These are phyloP conservation scores for Acer negundo DNA, from an alignment of 345 rosid genomes.

Conservation along the genomic window DNA sequence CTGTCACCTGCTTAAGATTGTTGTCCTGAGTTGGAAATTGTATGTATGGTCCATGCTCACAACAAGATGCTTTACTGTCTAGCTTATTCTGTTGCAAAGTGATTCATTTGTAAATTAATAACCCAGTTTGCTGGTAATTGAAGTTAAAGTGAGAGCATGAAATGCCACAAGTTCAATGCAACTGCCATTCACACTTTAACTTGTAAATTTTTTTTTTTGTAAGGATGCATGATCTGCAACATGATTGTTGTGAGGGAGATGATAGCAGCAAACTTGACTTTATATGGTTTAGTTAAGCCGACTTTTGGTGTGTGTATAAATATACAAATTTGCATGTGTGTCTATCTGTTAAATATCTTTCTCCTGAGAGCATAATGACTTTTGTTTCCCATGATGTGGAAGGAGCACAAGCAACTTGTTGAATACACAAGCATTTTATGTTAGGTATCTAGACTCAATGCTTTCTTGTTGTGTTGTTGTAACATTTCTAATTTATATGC, in stretches of 20 bases:
- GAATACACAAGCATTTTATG: neutral
- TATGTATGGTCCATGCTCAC: too few species aligned
- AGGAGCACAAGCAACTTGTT: neutral
- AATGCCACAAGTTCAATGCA: neutral
- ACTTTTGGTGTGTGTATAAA: neutral
- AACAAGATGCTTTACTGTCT: neutral
- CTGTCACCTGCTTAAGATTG: neutral
- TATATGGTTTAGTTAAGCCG: neutral
- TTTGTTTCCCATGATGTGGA: neutral
- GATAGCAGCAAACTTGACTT: neutral
- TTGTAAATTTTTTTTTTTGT: neutral
- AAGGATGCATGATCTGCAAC: neutral
- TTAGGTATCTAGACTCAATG: neutral
- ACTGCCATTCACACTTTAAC: neutral
- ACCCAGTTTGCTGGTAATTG: neutral
- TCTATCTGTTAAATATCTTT: neutral
- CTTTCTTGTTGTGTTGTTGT: neutral
- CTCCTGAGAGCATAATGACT: neutral
- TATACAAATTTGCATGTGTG: neutral
- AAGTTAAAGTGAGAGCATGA: neutral
- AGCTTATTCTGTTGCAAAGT: neutral
- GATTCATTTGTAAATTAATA: constrained; percentile 3
- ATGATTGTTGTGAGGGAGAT: neutral
- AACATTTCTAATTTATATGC: neutral
- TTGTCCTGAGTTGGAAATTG: neutral